These are phyloP conservation scores for Obba rivulosa DNA, from an alignment of 768 basidiomycete species.

Conservation along the genomic window DNA sequence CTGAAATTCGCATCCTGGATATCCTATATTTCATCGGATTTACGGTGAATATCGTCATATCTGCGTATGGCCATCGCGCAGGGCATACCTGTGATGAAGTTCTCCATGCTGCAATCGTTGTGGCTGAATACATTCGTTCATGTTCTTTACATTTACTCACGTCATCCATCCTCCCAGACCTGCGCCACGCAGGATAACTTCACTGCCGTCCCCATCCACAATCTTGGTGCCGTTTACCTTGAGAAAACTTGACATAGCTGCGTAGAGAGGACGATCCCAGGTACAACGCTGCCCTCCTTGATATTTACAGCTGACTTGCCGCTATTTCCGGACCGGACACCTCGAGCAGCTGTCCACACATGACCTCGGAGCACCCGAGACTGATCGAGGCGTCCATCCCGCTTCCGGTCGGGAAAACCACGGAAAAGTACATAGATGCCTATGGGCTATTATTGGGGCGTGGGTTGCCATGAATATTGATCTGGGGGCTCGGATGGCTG, in stretches of 20 bases:
- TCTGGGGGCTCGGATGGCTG: no score
- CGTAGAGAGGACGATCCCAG: no score
- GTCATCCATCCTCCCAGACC: constrained; percentile 87
- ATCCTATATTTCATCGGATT: constrained; percentile 36
- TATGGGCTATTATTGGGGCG: no score
- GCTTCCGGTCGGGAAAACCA: no score
- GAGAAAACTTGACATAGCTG: constrained; percentile 35
- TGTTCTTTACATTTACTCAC: constrained; percentile 37
- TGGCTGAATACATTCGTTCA: background rate
- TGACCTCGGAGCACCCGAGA: no score
- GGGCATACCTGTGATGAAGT: constrained; percentile 56
- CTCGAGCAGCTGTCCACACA: no score
- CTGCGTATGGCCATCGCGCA: background rate
- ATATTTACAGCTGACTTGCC: no score
- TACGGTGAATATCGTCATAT: background rate
- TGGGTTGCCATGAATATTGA: no score
- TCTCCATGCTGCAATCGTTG: constrained; percentile 52
- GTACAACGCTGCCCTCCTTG: no score
- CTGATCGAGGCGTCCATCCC: no score
- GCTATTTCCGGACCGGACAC: no score
- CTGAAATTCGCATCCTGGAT: constrained; percentile 77
- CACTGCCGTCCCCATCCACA: constrained; percentile 34
- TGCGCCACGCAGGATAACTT: constrained; percentile 63
- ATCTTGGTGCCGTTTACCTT: constrained; percentile 34
- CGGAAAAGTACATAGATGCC: no score